Evolutionary conservation across 345 rosid genomes (phyloP).

Genomic region (Acer negundo): DNA sequence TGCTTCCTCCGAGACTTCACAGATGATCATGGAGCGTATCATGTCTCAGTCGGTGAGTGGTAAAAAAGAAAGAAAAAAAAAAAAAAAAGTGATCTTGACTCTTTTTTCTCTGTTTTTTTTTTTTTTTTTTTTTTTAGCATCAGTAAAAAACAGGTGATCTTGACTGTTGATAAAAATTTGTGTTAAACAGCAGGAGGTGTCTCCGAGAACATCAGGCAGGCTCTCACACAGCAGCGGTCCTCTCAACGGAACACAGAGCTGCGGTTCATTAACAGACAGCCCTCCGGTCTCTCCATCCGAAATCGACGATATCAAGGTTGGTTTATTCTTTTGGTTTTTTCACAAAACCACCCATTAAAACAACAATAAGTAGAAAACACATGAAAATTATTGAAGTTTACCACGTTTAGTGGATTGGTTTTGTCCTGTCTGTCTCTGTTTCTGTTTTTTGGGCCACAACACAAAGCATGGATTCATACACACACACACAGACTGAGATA

Average conservation of each 20-base stretch:
- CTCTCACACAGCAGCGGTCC: conserved; percentile 92
- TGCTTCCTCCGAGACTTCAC: conserved; percentile 94
- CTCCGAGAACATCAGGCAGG: conserved; percentile 85
- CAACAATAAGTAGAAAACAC: not conserved
- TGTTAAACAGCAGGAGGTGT: conserved; percentile 74
- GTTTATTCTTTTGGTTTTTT: not conserved
- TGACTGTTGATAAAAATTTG: not conserved
- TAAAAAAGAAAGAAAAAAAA: too few relatives aligned
- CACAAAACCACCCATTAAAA: not conserved
- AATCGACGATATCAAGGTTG: conserved; percentile 75
- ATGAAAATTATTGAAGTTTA: not conserved
- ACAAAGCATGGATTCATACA: conserved; percentile 33
- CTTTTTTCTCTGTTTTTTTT: too few relatives aligned
- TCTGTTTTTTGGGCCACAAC: conserved; percentile 18
- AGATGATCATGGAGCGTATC: conserved; percentile 97
- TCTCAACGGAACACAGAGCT: conserved; percentile 39
- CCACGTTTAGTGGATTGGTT: conserved; percentile 1
- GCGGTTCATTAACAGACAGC: conserved; percentile 86
- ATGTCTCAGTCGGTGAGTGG: conserved; percentile 95
- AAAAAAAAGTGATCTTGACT: too few relatives aligned
- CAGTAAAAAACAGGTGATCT: too few relatives aligned
- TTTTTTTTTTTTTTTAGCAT: too few relatives aligned
- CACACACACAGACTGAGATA: not conserved
- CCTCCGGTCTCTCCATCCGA: conserved; percentile 96
- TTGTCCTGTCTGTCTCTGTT: conserved; percentile 14